Evolutionary conservation across 257 asterid species (phyloP).

Genomic region (Solanum sparsipilum): DNA sequence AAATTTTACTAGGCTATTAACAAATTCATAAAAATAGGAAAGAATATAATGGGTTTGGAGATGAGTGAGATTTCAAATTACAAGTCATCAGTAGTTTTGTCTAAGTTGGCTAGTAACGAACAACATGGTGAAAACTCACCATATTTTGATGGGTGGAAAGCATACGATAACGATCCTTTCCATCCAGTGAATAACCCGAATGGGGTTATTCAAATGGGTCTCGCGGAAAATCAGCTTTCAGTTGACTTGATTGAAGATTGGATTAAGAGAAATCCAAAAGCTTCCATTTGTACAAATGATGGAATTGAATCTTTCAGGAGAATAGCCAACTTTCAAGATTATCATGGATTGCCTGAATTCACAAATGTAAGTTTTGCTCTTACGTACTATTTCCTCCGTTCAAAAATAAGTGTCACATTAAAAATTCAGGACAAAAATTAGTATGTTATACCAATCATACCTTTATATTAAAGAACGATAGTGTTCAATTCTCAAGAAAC

Average conservation of each 20-base stretch:
- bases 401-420: not conserved
- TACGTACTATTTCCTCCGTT: not conserved
- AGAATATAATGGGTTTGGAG: not conserved
- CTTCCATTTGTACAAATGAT: not conserved
- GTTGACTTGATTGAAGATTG: not conserved
- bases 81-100: slow-evolving; percentile 14
- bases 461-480: not conserved
- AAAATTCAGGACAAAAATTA: not conserved
- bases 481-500: not conserved
- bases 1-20: not conserved
- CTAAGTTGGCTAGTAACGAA: slow-evolving; percentile 45
- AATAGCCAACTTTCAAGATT: not conserved
- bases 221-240: slow-evolving; percentile 35
- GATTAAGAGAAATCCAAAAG: not conserved
- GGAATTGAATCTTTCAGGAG: not conserved
- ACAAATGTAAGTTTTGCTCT: not conserved
- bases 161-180: slow-evolving; percentile 65
- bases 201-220: slow-evolving; percentile 92
- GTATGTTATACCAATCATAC: not conserved
- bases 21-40: not conserved
- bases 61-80: not conserved
- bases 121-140: slow-evolving; percentile 76
- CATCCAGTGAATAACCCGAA: slow-evolving; percentile 42
- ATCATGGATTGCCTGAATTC: not conserved
- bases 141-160: slow-evolving; percentile 89